These are phyloP conservation scores for Pseudopithomyces maydicus DNA, from an alignment of 2,329 filamentous ascomycete genomes.

Conservation along the genomic window DNA sequence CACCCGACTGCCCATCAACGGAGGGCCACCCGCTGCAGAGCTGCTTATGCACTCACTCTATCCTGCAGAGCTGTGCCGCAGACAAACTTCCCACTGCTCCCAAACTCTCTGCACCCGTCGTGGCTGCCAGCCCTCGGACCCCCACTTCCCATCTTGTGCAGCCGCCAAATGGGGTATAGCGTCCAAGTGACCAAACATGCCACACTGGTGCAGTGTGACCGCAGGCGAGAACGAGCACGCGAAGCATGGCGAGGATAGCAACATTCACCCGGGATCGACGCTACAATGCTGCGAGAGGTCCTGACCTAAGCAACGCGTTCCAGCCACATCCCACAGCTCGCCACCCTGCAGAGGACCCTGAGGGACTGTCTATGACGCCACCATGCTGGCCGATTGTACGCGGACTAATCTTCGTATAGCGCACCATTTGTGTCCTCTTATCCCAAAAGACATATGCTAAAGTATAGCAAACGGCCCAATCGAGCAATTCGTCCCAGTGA, in stretches of 20 bases:
- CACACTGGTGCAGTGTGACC: no score
- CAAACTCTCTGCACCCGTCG: neutral
- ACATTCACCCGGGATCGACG: neutral
- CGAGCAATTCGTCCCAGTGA: no score
- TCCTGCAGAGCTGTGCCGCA: neutral
- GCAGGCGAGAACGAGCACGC: neutral
- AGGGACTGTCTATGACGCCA: no score
- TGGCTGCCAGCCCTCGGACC: neutral
- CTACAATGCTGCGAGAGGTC: no score
- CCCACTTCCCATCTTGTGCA: neutral
- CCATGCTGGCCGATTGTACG: no score
- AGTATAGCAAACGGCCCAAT: no score
- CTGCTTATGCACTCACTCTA: neutral
- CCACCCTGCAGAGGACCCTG: slow-evolving; percentile 45
- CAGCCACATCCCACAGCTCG: slow-evolving; percentile 65
- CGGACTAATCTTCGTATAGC: no score
- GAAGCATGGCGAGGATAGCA: neutral
- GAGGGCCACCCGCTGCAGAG: no score
- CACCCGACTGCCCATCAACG: neutral
- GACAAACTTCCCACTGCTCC: neutral
- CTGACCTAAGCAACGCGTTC: slow-evolving; percentile 65
- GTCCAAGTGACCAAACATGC: neutral
- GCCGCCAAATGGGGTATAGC: neutral
- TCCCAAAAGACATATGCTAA: no score
- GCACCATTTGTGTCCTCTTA: no score